Evolutionary conservation across 2,329 filamentous ascomycete genomes (phyloP).

Genomic region (Claviceps paspali): DNA sequence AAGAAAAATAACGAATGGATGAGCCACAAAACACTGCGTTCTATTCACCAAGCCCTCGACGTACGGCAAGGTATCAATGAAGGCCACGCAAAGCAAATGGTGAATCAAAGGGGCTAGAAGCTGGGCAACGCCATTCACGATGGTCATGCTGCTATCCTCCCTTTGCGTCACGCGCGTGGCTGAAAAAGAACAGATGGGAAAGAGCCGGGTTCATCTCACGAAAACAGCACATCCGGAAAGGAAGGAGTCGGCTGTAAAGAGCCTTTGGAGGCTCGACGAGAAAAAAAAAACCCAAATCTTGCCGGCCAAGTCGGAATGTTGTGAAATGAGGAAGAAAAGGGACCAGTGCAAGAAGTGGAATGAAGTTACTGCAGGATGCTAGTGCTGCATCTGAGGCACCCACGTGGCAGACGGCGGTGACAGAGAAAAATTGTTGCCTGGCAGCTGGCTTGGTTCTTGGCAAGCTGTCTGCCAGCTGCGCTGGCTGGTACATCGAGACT

Average conservation of each 20-base stretch:
- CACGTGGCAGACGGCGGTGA: slow-evolving; percentile 5
- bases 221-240: neutral
- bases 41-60: neutral
- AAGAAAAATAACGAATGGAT: slow-evolving; percentile 5
- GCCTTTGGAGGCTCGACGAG: neutral
- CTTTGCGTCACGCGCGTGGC: slow-evolving; percentile 5
- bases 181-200: slow-evolving; percentile 4
- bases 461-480: slow-evolving; percentile 3
- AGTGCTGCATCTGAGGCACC: neutral
- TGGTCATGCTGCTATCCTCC: slow-evolving; percentile 3
- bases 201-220: slow-evolving; percentile 5
- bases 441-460: slow-evolving; percentile 3
- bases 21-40: slow-evolving; percentile 2
- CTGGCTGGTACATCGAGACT: neutral
- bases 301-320: neutral
- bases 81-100: neutral
- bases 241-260: neutral
- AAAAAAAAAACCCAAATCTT: neutral
- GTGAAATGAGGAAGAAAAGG: neutral
- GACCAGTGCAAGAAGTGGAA: neutral
- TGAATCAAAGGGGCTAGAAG: slow-evolving; percentile 1
- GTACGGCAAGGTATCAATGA: neutral
- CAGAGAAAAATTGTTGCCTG: neutral
- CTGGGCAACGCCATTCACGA: slow-evolving; percentile 1
- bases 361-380: neutral